Percentiles rank a stretch among this genome's conserved stretches.
These are phyloP conservation scores for Leptoxyphium fumago DNA, from an alignment of 2,329 filamentous ascomycete genomes.

Conservation along the genomic window DNA sequence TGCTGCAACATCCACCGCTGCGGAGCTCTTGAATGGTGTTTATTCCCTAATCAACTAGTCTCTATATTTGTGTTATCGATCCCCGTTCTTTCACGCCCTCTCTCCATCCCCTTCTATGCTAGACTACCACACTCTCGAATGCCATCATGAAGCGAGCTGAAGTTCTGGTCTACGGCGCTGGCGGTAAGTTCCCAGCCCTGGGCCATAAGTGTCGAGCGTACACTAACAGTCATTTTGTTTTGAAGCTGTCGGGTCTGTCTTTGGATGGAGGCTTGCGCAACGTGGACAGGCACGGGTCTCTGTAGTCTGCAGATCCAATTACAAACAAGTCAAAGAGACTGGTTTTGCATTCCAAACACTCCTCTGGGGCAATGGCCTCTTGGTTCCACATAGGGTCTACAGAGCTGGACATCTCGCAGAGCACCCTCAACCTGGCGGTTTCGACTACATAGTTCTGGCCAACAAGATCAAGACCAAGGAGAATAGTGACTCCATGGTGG, in stretches of 20 bases:
- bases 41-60: too few relatives aligned
- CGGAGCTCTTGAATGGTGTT: too few relatives aligned
- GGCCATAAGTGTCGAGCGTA: not conserved
- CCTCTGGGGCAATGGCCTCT: conserved; percentile 11
- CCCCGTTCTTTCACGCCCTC: not conserved
- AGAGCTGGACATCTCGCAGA: conserved; percentile 3
- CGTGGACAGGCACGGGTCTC: conserved; percentile 7
- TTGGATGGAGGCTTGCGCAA: conserved; percentile 14
- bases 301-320: conserved; percentile 13
- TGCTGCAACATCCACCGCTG: too few relatives aligned
- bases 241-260: conserved; percentile 11
- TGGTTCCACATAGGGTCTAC: conserved; percentile 8
- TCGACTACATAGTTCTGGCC: conserved; percentile 12
- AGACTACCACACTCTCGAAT: not conserved
- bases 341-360: conserved; percentile 10
- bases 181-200: conserved; percentile 3
- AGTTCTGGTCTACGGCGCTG: conserved; percentile 8
- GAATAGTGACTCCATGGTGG: conserved; percentile 4
- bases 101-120: not conserved
- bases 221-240: not conserved
- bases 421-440: conserved; percentile 3
- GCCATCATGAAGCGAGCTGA: not conserved
- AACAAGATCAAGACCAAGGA: conserved; percentile 10
- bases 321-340: conserved; percentile 4
- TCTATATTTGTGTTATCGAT: not conserved